Evolutionary conservation across 177 flowering plant species (phyloP).

Genomic region (Vitis hybrid): DNA sequence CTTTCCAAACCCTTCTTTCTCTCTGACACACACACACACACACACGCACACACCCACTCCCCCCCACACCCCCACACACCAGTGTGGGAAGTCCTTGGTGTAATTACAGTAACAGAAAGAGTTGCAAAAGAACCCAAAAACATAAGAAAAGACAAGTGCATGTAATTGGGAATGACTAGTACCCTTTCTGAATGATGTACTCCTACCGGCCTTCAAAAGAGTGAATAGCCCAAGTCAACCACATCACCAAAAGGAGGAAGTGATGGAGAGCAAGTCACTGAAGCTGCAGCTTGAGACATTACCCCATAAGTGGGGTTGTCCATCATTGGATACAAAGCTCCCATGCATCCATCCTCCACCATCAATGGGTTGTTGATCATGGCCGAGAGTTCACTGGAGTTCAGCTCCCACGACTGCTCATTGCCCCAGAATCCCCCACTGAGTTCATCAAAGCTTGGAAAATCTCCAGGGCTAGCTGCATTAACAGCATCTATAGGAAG

Average conservation of each 20-base stretch:
- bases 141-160: neutral
- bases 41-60: no score
- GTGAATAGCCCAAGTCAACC: constrained; percentile 41
- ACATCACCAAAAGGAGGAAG: constrained; percentile 38
- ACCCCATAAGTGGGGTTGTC: constrained; percentile 27
- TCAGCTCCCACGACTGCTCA: constrained; percentile 23
- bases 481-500: constrained; percentile 9
- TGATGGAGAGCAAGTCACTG: constrained; percentile 29
- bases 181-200: constrained; percentile 2
- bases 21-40: neutral
- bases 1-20: constrained; percentile 11
- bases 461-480: constrained; percentile 5
- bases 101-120: constrained; percentile 8
- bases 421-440: constrained; percentile 36
- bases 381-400: constrained; percentile 20
- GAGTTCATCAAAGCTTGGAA: constrained; percentile 21
- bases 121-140: neutral
- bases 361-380: constrained; percentile 25
- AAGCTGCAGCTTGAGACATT: constrained; percentile 25
- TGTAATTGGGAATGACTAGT: neutral
- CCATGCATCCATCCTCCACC: constrained; percentile 32
- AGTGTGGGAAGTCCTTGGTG: constrained; percentile 1
- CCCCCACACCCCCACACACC: neutral
- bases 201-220: constrained; percentile 21
- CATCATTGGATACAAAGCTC: constrained; percentile 22